Percentiles rank a stretch among this genome's conserved stretches.
Evolutionary conservation across 1,284 basidiomycete species (phyloP).

Genomic region (Apiotrichum gamsii): DNA sequence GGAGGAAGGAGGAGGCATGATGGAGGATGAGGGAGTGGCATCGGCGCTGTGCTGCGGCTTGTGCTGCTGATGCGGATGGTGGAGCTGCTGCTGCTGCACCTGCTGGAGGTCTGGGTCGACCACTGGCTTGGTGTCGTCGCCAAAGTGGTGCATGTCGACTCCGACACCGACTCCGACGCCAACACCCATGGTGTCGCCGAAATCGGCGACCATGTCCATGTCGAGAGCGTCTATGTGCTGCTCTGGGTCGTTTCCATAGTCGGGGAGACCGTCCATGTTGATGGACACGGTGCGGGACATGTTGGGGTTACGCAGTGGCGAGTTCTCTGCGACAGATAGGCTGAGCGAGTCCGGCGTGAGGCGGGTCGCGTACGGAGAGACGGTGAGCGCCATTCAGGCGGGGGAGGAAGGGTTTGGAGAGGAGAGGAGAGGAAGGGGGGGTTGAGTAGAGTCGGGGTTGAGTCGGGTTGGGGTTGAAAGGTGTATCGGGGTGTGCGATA

Average conservation of each 20-base stretch:
- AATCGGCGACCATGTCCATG: constrained; percentile 42
- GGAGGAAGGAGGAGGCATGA: constrained; percentile 1
- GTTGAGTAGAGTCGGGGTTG: no score
- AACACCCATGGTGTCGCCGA: constrained; percentile 38
- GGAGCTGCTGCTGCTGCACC: no score
- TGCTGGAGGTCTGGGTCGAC: constrained; percentile 2
- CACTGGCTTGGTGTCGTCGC: constrained; percentile 16
- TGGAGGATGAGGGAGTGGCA: constrained; percentile 3
- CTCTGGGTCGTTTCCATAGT: constrained; percentile 7
- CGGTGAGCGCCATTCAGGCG: constrained; percentile 18
- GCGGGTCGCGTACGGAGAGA: constrained; percentile 16
- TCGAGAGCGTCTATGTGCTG: constrained; percentile 19
- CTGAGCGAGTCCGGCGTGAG: constrained; percentile 15
- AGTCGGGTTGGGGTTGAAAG: no score
- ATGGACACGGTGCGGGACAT: constrained; percentile 18
- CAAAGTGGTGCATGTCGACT: constrained; percentile 39
- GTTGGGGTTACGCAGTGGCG: constrained; percentile 7
- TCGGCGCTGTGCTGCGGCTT: neutral
- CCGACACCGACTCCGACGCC: no score
- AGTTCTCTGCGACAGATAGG: constrained; percentile 7
- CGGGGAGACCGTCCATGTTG: constrained; percentile 19
- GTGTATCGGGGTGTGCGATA: no score
- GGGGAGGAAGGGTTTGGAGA: neutral
- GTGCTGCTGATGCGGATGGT: neutral
- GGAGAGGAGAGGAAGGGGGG: neutral